phyloP scores from a whole-genome alignment of 2,329 filamentous ascomycete species.

The Aspergillus uvarum region DNA sequence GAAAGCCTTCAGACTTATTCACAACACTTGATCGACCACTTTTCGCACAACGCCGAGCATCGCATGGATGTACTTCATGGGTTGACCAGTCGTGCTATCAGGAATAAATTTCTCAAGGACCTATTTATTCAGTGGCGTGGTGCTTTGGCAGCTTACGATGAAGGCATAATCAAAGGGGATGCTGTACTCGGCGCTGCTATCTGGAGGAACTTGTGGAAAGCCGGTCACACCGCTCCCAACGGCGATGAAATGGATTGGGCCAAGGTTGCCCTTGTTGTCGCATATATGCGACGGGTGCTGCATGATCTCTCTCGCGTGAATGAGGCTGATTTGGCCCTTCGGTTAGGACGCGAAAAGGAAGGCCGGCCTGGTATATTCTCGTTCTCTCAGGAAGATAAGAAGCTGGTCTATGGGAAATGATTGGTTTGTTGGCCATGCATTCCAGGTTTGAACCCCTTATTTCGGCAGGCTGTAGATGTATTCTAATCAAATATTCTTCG shows the following conservation, averaged over 20 bases:
- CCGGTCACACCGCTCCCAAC: slow-evolving; percentile 47
- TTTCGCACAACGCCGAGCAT: slow-evolving; percentile 67
- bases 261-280: slow-evolving; percentile 61
- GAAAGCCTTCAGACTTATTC: slow-evolving; percentile 74
- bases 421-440: background rate
- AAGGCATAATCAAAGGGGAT: slow-evolving; percentile 49
- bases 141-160: slow-evolving; percentile 65
- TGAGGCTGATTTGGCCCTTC: slow-evolving; percentile 58
- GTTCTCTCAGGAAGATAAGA: slow-evolving; percentile 37
- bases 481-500: background rate
- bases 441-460: background rate
- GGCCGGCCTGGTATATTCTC: slow-evolving; percentile 38
- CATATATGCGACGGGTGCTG: slow-evolving; percentile 61
- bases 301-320: slow-evolving; percentile 53
- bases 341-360: slow-evolving; percentile 40
- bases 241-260: slow-evolving; percentile 58
- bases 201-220: slow-evolving; percentile 93
- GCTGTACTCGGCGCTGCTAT: slow-evolving; percentile 63
- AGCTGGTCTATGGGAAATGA: slow-evolving; percentile 35
- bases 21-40: slow-evolving; percentile 89
- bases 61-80: slow-evolving; percentile 60
- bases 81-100: slow-evolving; percentile 53
- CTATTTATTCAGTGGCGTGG: slow-evolving; percentile 93
- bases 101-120: slow-evolving; percentile 72
- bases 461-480: too few relatives aligned